Percentiles rank a stretch among this genome's conserved stretches.
Conservation (phyloP, 2,329 filamentous ascomycete genomes). For the Arthrinium puccinioides region DNA sequence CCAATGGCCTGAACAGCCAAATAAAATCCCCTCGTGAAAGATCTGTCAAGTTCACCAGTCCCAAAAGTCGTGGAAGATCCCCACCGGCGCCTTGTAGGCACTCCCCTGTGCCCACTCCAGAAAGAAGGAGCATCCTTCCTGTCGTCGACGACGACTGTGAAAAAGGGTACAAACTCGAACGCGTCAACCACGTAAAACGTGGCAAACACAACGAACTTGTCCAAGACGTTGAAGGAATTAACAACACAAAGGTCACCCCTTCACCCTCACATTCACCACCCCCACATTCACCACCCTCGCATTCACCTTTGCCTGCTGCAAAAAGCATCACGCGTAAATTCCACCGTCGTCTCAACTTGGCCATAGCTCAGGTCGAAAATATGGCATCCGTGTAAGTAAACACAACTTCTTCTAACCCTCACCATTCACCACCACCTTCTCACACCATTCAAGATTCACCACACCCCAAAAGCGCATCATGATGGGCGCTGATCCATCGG, state of each 20-base stretch:
- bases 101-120: too few relatives aligned
- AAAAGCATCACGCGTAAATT: neutral
- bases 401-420: neutral
- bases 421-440: neutral
- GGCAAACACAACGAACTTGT: too few relatives aligned
- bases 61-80: neutral
- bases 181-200: too few relatives aligned
- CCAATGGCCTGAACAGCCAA: neutral
- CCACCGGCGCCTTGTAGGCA: neutral
- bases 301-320: too few relatives aligned
- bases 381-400: conserved; percentile 1
- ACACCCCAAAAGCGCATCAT: neutral
- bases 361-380: neutral
- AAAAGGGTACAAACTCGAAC: neutral
- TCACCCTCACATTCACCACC: neutral
- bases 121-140: neutral
- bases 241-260: neutral
- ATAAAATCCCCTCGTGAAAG: neutral
- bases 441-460: neutral
- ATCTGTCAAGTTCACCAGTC: neutral
- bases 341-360: neutral
- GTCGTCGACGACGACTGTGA: neutral
- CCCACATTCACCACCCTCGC: too few relatives aligned
- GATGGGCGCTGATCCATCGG: neutral
- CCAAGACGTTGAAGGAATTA: neutral